Evolutionary conservation across 2,329 filamentous ascomycete genomes (phyloP).

Genomic region (Alternaria ethzedia): DNA sequence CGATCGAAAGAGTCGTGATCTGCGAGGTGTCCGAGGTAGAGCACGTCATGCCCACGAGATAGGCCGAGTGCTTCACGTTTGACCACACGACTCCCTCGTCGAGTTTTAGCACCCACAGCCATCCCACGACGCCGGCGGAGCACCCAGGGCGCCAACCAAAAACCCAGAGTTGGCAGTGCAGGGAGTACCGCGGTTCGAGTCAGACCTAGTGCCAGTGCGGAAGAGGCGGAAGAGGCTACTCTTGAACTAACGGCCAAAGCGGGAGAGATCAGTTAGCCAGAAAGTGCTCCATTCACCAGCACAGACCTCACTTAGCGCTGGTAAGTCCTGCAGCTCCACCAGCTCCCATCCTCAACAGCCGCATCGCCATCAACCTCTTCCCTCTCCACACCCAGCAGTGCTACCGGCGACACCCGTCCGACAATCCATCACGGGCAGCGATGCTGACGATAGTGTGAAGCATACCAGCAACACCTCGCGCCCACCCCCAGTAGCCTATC

Average conservation of each 20-base stretch:
- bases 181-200: conserved; percentile 4
- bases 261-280: conserved; percentile 16
- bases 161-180: background rate
- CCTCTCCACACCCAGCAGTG: conserved; percentile 8
- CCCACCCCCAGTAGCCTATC: background rate
- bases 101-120: background rate
- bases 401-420: conserved; percentile 17
- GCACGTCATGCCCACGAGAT: conserved; percentile 10
- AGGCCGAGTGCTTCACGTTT: conserved; percentile 1
- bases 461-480: conserved; percentile 5
- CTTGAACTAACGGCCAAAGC: conserved; percentile 23
- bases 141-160: background rate
- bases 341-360: conserved; percentile 33
- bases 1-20: conserved; percentile 1
- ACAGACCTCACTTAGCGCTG: conserved; percentile 10
- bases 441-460: conserved; percentile 32
- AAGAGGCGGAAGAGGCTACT: conserved; percentile 17
- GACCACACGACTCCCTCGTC: background rate
- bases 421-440: conserved; percentile 16
- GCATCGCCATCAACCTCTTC: conserved; percentile 11
- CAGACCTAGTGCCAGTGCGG: conserved; percentile 12
- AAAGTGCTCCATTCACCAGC: conserved; percentile 10
- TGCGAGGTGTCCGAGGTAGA: background rate
- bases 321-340: conserved; percentile 21
- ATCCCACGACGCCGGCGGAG: background rate